Conservation (phyloP, 192 early-diverging fungal species). For the Diversispora epigaea region DNA sequence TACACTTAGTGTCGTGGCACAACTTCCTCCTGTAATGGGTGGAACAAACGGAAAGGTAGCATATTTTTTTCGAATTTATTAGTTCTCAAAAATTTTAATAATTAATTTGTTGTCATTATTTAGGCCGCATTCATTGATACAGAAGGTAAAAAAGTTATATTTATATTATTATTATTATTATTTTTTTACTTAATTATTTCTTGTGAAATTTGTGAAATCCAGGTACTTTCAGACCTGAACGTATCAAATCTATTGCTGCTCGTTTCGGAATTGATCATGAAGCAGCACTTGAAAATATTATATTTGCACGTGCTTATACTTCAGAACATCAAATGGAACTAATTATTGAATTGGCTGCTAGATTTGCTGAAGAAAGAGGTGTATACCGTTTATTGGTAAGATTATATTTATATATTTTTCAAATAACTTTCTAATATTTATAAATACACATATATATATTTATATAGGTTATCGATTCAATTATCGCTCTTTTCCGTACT, state of each 20-base stretch:
- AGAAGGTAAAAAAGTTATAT: conserved; percentile 35
- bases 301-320: conserved; percentile 78
- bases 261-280: conserved; percentile 66
- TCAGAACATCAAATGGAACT: conserved; percentile 84
- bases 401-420: background rate
- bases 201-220: conserved; percentile 34
- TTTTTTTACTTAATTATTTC: background rate
- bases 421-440: background rate
- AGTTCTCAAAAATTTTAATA: conserved; percentile 1
- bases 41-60: conserved; percentile 74
- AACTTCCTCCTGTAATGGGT: conserved; percentile 69
- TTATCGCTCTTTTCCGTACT: conserved; percentile 79
- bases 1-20: conserved; percentile 74
- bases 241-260: conserved; percentile 71
- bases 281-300: conserved; percentile 72
- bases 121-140: conserved; percentile 44
- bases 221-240: conserved; percentile 82
- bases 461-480: conserved; percentile 68
- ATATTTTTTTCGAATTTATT: background rate
- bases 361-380: conserved; percentile 69
- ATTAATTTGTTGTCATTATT: conserved; percentile 1
- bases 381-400: conserved; percentile 57
- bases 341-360: conserved; percentile 67
- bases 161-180: background rate
- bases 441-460: background rate